Conservation (phyloP, 2,329 filamentous ascomycete genomes). For the Phoma sp. region DNA sequence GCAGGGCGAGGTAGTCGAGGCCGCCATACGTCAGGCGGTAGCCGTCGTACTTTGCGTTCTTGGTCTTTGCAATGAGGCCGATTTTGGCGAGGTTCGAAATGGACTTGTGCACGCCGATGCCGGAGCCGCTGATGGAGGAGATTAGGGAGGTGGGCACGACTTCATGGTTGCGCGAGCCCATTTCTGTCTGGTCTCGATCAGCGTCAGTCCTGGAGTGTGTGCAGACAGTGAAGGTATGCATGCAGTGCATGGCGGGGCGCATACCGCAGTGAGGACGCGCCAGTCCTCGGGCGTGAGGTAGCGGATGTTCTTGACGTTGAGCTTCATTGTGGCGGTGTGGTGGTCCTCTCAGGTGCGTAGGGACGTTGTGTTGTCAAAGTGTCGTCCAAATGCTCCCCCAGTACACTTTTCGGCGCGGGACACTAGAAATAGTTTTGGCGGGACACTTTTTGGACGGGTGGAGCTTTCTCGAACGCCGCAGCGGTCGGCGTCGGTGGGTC, state of each 20-base stretch:
- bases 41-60: slow-evolving; percentile 96
- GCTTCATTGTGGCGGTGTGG: slow-evolving; percentile 71
- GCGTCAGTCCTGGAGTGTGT: slow-evolving; percentile 45
- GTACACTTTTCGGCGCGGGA: slow-evolving; percentile 4
- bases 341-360: slow-evolving; percentile 1
- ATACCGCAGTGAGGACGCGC: slow-evolving; percentile 89
- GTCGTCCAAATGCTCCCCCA: background rate
- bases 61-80: slow-evolving; percentile 87
- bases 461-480: slow-evolving; percentile 30
- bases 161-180: slow-evolving; percentile 95
- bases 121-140: slow-evolving; percentile 74
- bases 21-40: slow-evolving; percentile 97
- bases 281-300: slow-evolving; percentile 94
- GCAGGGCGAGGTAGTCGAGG: slow-evolving; percentile 94
- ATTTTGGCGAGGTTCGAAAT: slow-evolving; percentile 93
- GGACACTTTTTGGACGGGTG: slow-evolving; percentile 26
- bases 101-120: slow-evolving; percentile 79
- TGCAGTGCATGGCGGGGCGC: slow-evolving; percentile 13
- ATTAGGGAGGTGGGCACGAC: slow-evolving; percentile 92
- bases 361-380: slow-evolving; percentile 5
- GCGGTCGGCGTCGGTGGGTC: slow-evolving; percentile 10
- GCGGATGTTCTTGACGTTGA: slow-evolving; percentile 91
- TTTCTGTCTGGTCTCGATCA: slow-evolving; percentile 73
- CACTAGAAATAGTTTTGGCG: background rate
- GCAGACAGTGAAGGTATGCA: slow-evolving; percentile 6